A percentile compares a stretch with the other conserved stretches of the same genome.
Evolutionary conservation across 2,329 filamentous ascomycete species (phyloP).

Genomic region (Diaporthe eres): DNA sequence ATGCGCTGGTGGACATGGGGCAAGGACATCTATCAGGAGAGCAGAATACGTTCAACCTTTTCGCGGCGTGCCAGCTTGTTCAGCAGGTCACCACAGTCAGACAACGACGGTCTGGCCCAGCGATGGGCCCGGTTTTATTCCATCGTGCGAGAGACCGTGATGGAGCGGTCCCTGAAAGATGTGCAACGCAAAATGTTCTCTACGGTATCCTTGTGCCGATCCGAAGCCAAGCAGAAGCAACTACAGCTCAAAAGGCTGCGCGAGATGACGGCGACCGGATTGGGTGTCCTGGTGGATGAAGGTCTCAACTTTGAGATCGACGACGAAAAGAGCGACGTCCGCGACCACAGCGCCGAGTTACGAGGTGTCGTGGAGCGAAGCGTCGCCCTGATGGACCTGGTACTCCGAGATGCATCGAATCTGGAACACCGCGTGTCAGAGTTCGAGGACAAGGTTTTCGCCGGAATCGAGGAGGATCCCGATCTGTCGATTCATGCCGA

Average conservation of each 20-base stretch:
- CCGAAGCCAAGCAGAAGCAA: conserved; percentile 83
- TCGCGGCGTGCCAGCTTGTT: conserved; percentile 42
- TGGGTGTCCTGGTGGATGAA: conserved; percentile 90
- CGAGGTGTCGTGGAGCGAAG: conserved; percentile 85
- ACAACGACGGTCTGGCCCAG: conserved; percentile 56
- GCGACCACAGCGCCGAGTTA: conserved; percentile 62
- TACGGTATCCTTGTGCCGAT: conserved; percentile 81
- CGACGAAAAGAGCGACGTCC: conserved; percentile 64
- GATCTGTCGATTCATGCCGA: conserved; percentile 68
- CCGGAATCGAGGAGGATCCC: conserved; percentile 72
- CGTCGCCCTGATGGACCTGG: conserved; percentile 87
- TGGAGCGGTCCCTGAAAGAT: conserved; percentile 78
- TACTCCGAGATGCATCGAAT: conserved; percentile 79
- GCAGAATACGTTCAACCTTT: conserved; percentile 58
- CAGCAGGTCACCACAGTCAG: conserved; percentile 32
- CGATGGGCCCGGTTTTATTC: conserved; percentile 82
- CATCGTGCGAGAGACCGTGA: conserved; percentile 82
- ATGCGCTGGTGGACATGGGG: conserved; percentile 80
- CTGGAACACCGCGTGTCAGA: conserved; percentile 74
- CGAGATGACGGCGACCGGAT: conserved; percentile 85
- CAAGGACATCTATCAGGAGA: conserved; percentile 78
- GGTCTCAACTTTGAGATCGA: conserved; percentile 79
- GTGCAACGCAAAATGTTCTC: conserved; percentile 81
- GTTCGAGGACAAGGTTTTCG: conserved; percentile 77
- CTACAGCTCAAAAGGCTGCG: conserved; percentile 78